Conservation (phyloP, 495 filamentous ascomycete genomes). For the Penicillium simplicissimum region DNA sequence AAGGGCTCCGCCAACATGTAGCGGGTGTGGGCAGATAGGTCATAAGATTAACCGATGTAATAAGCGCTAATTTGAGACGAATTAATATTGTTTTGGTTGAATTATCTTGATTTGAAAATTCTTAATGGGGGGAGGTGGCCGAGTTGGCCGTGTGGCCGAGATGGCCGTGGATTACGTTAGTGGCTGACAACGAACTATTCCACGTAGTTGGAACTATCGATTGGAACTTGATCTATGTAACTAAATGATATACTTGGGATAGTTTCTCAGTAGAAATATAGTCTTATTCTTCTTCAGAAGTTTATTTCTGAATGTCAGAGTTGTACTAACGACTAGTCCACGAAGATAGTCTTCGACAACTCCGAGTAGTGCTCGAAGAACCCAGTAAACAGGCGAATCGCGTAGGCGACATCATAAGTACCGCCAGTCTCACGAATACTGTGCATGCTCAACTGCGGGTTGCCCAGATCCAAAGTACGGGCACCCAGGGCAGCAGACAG, state of each 20-base stretch:
- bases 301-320: background rate
- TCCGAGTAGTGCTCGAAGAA: slow-evolving; percentile 84
- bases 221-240: background rate
- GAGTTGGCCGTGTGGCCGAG: too few species aligned
- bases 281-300: background rate
- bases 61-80: too few species aligned
- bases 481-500: slow-evolving; percentile 80
- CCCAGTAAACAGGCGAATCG: slow-evolving; percentile 79
- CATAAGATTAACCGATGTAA: too few species aligned
- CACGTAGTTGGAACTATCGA: background rate
- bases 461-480: slow-evolving; percentile 89
- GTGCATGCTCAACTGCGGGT: slow-evolving; percentile 97
- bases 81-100: too few species aligned
- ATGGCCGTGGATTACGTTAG: too few species aligned
- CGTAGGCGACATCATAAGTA: slow-evolving; percentile 82
- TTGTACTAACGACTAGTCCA: slow-evolving; percentile 54
- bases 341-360: slow-evolving; percentile 75
- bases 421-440: slow-evolving; percentile 92
- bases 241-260: background rate
- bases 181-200: background rate
- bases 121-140: too few species aligned
- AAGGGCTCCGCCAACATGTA: too few species aligned
- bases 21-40: too few species aligned
- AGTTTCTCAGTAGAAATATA: too few species aligned
- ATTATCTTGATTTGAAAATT: too few species aligned